Percentiles rank a stretch among this genome's conserved stretches.
These are phyloP conservation scores for Neopestalotiopsis rosae DNA, from an alignment of 2,329 filamentous ascomycete genomes.

Conservation along the genomic window DNA sequence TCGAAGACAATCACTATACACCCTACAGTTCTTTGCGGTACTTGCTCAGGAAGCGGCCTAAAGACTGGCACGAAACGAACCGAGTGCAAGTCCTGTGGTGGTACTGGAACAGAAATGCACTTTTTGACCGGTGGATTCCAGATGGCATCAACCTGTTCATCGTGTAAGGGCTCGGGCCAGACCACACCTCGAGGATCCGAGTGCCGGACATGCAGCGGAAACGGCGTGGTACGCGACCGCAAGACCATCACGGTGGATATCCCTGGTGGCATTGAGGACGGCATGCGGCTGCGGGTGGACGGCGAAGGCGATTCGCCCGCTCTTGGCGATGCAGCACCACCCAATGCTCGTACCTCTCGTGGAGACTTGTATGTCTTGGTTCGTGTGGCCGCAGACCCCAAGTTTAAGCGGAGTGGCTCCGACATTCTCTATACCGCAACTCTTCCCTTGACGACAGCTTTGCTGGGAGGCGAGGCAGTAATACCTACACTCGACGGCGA, in stretches of 20 bases:
- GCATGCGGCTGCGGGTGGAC: slow-evolving; percentile 86
- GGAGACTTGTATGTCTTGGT: slow-evolving; percentile 94
- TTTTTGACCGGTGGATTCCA: slow-evolving; percentile 94
- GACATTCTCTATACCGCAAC: slow-evolving; percentile 93
- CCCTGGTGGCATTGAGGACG: slow-evolving; percentile 93
- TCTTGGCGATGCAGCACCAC: slow-evolving; percentile 71
- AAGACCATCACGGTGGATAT: slow-evolving; percentile 90
- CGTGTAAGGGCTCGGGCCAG: slow-evolving; percentile 80
- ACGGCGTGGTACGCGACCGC: slow-evolving; percentile 82
- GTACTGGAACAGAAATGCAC: slow-evolving; percentile 85
- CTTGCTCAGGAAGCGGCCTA: slow-evolving; percentile 82
- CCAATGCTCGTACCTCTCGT: slow-evolving; percentile 68
- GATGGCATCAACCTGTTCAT: slow-evolving; percentile 86
- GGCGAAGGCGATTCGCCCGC: slow-evolving; percentile 87
- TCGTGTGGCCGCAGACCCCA: slow-evolving; percentile 84
- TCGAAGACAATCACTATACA: slow-evolving; percentile 87
- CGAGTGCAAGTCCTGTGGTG: slow-evolving; percentile 80
- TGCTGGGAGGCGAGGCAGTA: slow-evolving; percentile 87
- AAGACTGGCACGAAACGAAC: slow-evolving; percentile 78
- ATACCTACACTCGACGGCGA: slow-evolving; percentile 91
- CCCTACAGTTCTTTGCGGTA: slow-evolving; percentile 80
- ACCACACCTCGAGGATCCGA: slow-evolving; percentile 80
- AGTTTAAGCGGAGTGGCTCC: slow-evolving; percentile 85
- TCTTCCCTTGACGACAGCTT: slow-evolving; percentile 89
- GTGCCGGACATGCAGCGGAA: slow-evolving; percentile 79